Base-by-base conservation (phyloP, 2,329 filamentous ascomycete genomes). In the Lachnellula hyalina region DNA sequence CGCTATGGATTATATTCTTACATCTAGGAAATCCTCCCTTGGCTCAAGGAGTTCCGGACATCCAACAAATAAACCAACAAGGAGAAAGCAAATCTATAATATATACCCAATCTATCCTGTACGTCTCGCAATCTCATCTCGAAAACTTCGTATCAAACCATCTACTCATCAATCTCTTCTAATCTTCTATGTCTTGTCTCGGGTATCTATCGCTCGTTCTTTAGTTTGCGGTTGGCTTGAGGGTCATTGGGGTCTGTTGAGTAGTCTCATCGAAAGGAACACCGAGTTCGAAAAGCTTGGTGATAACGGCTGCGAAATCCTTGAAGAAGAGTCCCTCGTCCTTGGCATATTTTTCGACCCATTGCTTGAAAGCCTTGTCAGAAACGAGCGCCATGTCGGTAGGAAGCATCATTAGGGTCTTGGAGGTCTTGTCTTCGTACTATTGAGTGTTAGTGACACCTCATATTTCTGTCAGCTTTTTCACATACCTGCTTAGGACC, bases 341-440 rank as follows among this genome's bases (percentile, higher is more conserved):
- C 79, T 90, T 90, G 68, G 93, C 92, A 71, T 96, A 97, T 72
- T 86, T 84, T 73, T 96, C 85, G 32, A 93, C 89, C 67, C 82
- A 85, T 68, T 82, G 77, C 75, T 82, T 84, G 80, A 97, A 95
- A 63, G 78, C 79, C 82, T 93, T 93, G 76, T 97, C 93, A 76
- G 92, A 83, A 68, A 96, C 76, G 54, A 97, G 79, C 54, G 87
- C 87, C 75, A 95, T 85, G 70, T 99, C 93, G 62, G 90, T 88
- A 51, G 94, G 94, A 73, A 99, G 78, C 93, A 99, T 97, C 94
- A 99, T 97, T 66, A 97, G 77, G 42, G 81, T 80, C 82, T 96
- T 92, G 68, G 86, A 90, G 69, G 79, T 83, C 77, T 89, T 88
- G 76, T 97, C 92, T 76, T 96, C 86, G 71, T 87, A 93, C 81